Evolutionary conservation across 345 rosid species (phyloP), one percentile per base, ranked within the genome.

Genomic region (Psidium friedrichsthalianum): DNA sequence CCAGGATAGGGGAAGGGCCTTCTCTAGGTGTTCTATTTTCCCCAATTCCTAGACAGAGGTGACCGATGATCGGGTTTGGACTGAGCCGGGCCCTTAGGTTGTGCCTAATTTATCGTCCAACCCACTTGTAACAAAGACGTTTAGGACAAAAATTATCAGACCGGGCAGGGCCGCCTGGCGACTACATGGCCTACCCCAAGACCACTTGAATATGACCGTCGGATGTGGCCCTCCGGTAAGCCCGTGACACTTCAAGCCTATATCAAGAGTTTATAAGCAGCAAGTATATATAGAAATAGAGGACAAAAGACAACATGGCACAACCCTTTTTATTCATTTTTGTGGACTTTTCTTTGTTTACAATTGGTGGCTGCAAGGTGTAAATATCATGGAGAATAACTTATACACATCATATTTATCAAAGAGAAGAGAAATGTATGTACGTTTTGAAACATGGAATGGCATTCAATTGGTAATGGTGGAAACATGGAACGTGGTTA

Each of bases 1-100:
- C 40, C 96, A 88, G 85, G 93, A 91, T 32, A 89, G 84, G 83
- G 91, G 91, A 29, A 89, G 90, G 56, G n/a, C 85, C 64, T 90
- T 92, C 86, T 89, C 87, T 54, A 82, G 84, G 84, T 90, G 90
- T 56, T 90, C 94, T 52, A 90, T 91, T 81, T 18, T 85, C 56
- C 88, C 90, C 18, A 74, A 53, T 20, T 59, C 69, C 29, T 52
- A 84, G 18, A 1, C 10, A 69, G 24, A 4, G 78, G 47, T 18
- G 13, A 69, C 47, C 6, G 24, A 1, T 32, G 1, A 16, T 11
- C 11, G 24, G 78, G 13, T 69, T 69, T 32, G 78, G 21, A 64
- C 12, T 21, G 11, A 29, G 18, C 6, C 22, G 11, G 20, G 22
- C 76, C 44, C 76, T 16, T 16, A 32, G 36, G 42, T 16, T 11